These are phyloP conservation scores for Vinca minor DNA, from an alignment of 257 asterid genomes.

Conservation along the genomic window DNA sequence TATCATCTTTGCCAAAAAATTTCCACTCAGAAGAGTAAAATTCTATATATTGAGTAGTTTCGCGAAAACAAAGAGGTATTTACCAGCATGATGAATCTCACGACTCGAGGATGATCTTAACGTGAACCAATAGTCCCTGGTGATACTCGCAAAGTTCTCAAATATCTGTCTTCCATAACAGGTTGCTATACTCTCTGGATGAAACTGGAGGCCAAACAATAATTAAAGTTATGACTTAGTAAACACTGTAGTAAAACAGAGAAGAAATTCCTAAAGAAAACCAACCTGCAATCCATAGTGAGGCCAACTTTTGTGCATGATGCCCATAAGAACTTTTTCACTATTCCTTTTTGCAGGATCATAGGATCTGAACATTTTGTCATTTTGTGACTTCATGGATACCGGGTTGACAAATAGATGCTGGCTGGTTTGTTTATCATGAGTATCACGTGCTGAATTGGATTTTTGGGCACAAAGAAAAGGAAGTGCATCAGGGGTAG, in stretches of 20 bases:
- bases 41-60: not conserved
- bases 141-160: constrained; percentile 75
- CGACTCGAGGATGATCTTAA: constrained; percentile 42
- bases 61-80: constrained; percentile 16
- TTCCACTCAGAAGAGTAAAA: not conserved
- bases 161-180: constrained; percentile 75
- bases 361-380: constrained; percentile 30
- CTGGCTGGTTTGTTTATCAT: constrained; percentile 26
- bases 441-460: constrained; percentile 28
- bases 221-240: constrained; percentile 11
- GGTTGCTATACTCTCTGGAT: constrained; percentile 95
- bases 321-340: constrained; percentile 74
- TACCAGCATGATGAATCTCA: constrained; percentile 57
- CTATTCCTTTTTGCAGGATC: constrained; percentile 28
- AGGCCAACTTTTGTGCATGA: constrained; percentile 85
- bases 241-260: constrained; percentile 1
- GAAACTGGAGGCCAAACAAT: constrained; percentile 50
- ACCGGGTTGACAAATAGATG: constrained; percentile 23
- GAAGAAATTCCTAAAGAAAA: constrained; percentile 6
- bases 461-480: constrained; percentile 36
- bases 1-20: not conserved
- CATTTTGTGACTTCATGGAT: constrained; percentile 21
- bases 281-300: constrained; percentile 93
- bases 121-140: constrained; percentile 70
- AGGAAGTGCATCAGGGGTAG: constrained; percentile 49